A percentile compares a stretch with the other conserved stretches of the same genome.
Evolutionary conservation across 2,329 filamentous ascomycete species (phyloP).

Genomic region (Rhinocladiella mackenziei): DNA sequence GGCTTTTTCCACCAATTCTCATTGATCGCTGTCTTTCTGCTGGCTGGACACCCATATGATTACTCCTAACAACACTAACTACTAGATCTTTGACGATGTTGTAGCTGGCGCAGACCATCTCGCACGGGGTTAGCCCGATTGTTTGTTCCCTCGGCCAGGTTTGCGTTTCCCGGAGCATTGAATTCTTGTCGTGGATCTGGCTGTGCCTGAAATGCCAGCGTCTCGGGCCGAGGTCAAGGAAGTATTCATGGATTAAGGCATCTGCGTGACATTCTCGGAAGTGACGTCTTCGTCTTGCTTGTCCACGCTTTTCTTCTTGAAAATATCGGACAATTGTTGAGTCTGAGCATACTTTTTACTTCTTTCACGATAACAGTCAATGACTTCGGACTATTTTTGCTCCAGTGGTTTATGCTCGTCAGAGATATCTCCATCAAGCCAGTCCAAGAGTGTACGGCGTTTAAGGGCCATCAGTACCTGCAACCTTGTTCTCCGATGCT

Average conservation of each 20-base stretch:
- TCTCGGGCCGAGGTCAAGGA: slow-evolving; percentile 20
- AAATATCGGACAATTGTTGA: slow-evolving; percentile 57
- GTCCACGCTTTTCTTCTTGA: slow-evolving; percentile 54
- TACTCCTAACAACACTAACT: slow-evolving; percentile 13
- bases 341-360: slow-evolving; percentile 63
- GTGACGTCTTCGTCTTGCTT: slow-evolving; percentile 54
- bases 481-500: slow-evolving; percentile 60
- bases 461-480: slow-evolving; percentile 42
- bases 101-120: slow-evolving; percentile 37
- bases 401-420: slow-evolving; percentile 60
- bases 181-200: slow-evolving; percentile 23
- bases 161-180: not conserved
- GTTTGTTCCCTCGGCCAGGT: slow-evolving; percentile 26
- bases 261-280: slow-evolving; percentile 49
- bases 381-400: slow-evolving; percentile 69
- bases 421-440: slow-evolving; percentile 49
- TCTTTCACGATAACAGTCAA: slow-evolving; percentile 65
- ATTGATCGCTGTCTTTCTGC: slow-evolving; percentile 1
- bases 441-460: slow-evolving; percentile 32
- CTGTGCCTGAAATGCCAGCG: slow-evolving; percentile 21
- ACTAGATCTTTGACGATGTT: slow-evolving; percentile 35
- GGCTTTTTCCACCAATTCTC: slow-evolving; percentile 8
- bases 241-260: slow-evolving; percentile 39
- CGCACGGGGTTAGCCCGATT: slow-evolving; percentile 22
- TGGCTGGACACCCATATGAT: slow-evolving; percentile 11